Percentiles rank a stretch among this genome's conserved stretches.
These are phyloP conservation scores for Fusarium sp. DNA, from an alignment of 2,329 filamentous ascomycete genomes.

Conservation along the genomic window DNA sequence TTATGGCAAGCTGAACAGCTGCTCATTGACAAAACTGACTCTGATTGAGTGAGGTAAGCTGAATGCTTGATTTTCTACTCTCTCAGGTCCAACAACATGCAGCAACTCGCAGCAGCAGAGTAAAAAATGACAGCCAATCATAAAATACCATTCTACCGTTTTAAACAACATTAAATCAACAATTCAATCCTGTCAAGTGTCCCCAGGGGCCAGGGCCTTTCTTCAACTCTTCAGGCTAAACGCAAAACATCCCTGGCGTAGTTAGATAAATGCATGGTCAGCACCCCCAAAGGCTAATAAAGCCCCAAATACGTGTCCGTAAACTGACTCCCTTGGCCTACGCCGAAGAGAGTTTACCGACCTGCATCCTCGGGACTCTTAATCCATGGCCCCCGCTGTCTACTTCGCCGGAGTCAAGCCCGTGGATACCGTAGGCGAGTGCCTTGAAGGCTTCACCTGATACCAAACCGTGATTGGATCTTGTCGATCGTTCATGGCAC, in stretches of 20 bases:
- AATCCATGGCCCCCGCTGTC: conserved; percentile 32
- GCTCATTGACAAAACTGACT: no score
- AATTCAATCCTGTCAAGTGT: not conserved
- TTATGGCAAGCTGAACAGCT: not conserved
- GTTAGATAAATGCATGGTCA: not conserved
- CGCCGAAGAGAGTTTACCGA: conserved; percentile 29
- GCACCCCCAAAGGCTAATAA: conserved; percentile 15
- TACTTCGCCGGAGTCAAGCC: conserved; percentile 32
- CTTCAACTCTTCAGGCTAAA: conserved; percentile 12
- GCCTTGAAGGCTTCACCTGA: conserved; percentile 13
- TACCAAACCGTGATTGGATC: conserved; percentile 36
- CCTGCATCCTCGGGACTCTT: conserved; percentile 29
- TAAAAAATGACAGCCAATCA: not conserved
- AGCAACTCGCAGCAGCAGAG: not conserved
- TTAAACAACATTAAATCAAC: conserved; percentile 4
- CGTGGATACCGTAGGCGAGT: conserved; percentile 20
- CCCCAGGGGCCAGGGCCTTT: not conserved
- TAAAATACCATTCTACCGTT: conserved; percentile 18
- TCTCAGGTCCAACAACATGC: not conserved
- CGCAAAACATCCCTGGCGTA: not conserved
- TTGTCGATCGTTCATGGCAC: conserved; percentile 18
- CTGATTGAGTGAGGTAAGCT: not conserved
- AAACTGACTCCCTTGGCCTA: not conserved
- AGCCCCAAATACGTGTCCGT: not conserved
- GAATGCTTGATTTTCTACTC: not conserved